Conservation (phyloP, 345 rosid genomes). For the Eucalyptus viminalis region DNA sequence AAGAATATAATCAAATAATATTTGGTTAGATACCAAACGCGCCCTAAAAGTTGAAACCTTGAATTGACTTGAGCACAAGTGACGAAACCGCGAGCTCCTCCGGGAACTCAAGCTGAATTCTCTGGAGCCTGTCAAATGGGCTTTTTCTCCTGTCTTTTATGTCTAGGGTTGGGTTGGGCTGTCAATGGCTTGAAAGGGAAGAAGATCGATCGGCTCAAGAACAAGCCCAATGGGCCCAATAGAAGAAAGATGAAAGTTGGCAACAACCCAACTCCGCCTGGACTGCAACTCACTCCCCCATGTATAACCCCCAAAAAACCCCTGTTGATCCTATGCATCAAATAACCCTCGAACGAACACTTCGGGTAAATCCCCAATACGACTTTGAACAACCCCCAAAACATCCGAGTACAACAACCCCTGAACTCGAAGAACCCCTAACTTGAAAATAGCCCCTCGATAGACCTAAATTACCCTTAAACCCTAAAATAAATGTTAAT, state of each 20-base stretch:
- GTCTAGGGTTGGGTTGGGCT: too few species aligned
- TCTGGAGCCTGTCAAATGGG: not conserved
- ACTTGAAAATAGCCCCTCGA: not conserved
- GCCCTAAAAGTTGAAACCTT: too few species aligned
- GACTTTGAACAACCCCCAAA: not conserved
- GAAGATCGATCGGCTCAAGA: not conserved
- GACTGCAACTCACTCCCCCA: not conserved
- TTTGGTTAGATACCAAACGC: rapidly evolving
- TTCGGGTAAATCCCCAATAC: not conserved
- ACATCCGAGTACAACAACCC: not conserved
- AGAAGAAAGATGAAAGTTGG: not conserved
- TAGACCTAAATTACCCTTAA: not conserved
- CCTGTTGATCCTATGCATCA: not conserved
- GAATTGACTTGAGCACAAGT: not conserved
- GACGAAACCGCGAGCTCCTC: not conserved
- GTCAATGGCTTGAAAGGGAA: too few species aligned
- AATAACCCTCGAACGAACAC: not conserved
- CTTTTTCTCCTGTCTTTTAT: not conserved
- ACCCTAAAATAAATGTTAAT: too few species aligned
- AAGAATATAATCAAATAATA: rapidly evolving
- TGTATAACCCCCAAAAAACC: not conserved
- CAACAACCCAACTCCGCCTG: not conserved
- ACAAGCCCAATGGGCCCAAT: not conserved
- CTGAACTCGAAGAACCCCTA: not conserved
- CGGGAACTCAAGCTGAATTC: not conserved